Evolutionary conservation across 768 basidiomycete genomes (phyloP), one percentile per base, ranked within the genome.

Genomic region (Paxillus ammoniavirescens): DNA sequence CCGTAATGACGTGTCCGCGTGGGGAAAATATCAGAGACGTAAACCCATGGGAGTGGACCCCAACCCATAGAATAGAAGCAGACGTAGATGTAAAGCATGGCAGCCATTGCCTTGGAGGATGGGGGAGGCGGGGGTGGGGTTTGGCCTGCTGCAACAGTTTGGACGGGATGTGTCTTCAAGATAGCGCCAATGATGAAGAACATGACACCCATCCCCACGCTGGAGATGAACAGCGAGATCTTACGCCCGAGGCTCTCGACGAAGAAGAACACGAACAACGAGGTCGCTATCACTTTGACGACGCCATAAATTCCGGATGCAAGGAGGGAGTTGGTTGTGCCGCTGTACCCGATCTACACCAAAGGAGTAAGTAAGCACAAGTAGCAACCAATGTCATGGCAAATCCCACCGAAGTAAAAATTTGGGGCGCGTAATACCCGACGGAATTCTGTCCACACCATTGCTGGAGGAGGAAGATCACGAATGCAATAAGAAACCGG

Each of bases 21-120:
- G 7, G 88, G 87, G 80, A 93, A 93, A 60, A 94, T 91, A 66
- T 94, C 92, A 5, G 89, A 76, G 41, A 86, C 87, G 59, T 86
- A 87, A 18, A 89, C 81, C 74, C 72, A 79, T 14, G 79, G 87
- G 12, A 77, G 68, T n/a, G 83, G 83, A 17, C 90, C 91, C 85
- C 89, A 91, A 37, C 89, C 89, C 82, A 92, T 87, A 4, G 86
- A 89, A 69, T 93, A 93, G 70, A 92, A 92, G 66, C 85, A 86
- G 41, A 92, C 89, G 61, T 89, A 94, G 50, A 93, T 81, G 65
- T 93, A 94, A 28, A 93, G 70, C 82, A 91, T 82, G 2, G 83
- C 89, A 3, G 91, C 91, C 91, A 93, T 93, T 1, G 79, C 92
- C 66, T 87, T 83, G 2, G 75, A 76, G 15, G 83, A 77, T 0